phyloP scores from a whole-genome alignment of 768 basidiomycete genomes.

The Trametes cingulata region DNA sequence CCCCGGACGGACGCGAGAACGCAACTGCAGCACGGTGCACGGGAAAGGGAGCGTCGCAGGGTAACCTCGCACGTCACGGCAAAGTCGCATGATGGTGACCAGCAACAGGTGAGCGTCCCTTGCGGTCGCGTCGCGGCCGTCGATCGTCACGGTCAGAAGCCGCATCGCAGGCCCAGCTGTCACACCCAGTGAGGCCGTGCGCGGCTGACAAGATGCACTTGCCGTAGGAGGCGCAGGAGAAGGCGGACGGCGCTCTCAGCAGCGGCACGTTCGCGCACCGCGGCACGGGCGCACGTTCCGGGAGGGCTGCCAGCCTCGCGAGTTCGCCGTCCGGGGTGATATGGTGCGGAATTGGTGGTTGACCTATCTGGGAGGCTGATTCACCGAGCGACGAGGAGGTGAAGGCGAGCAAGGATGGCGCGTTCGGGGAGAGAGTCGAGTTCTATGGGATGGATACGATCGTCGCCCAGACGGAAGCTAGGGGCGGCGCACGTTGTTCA shows the following conservation, averaged over 20 bases:
- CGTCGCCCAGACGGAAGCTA: too few relatives aligned
- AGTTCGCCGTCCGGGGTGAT: constrained; percentile 45
- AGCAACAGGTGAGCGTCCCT: too few relatives aligned
- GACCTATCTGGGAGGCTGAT: constrained; percentile 25
- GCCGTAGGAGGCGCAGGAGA: constrained; percentile 44
- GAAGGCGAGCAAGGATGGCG: constrained; percentile 64
- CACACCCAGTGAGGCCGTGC: too few relatives aligned
- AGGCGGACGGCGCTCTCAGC: constrained; percentile 41
- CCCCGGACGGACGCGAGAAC: too few relatives aligned
- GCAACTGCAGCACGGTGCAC: too few relatives aligned
- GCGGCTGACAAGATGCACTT: constrained; percentile 52
- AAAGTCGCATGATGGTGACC: too few relatives aligned
- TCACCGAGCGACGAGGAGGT: constrained; percentile 44
- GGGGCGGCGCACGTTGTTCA: too few relatives aligned
- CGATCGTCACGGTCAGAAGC: too few relatives aligned
- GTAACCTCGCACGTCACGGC: too few relatives aligned
- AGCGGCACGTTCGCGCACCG: constrained; percentile 39
- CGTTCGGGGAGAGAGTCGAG: constrained; percentile 57
- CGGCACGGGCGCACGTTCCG: constrained; percentile 39
- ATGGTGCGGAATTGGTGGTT: constrained; percentile 23
- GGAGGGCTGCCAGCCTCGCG: constrained; percentile 34
- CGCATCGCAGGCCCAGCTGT: too few relatives aligned
- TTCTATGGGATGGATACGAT: constrained; percentile 47
- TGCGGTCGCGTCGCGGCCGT: too few relatives aligned
- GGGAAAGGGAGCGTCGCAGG: too few relatives aligned